Conservation (phyloP, 2,329 filamentous ascomycete species). For the Arthrobotrys pseudoclavata region DNA sequence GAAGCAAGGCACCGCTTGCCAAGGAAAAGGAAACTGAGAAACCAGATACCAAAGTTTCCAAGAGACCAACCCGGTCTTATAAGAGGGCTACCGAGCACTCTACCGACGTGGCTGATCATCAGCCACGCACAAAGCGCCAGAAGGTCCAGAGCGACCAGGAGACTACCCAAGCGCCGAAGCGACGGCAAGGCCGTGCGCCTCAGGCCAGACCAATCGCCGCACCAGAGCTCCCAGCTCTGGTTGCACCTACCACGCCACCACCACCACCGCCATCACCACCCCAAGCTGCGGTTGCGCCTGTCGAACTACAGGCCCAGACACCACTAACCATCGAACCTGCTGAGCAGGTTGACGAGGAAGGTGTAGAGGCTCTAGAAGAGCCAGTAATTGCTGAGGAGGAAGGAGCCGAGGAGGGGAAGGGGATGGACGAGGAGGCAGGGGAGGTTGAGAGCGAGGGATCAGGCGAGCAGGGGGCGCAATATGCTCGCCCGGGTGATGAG, state of each 20-base stretch:
- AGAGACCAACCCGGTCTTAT: conserved; percentile 14
- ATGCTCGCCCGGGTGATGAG: not conserved
- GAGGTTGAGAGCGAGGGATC: not conserved
- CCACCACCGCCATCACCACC: too few relatives aligned
- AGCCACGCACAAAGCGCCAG: conserved; percentile 13
- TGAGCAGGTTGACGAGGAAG: not conserved
- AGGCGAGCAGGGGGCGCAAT: conserved; percentile 9
- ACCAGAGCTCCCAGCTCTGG: not conserved
- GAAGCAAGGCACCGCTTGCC: conserved; percentile 5
- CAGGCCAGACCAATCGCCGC: not conserved
- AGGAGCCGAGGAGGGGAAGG: not conserved
- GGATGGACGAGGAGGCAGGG: not conserved
- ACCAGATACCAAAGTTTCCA: not conserved
- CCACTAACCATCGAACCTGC: too few relatives aligned
- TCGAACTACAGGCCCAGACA: not conserved
- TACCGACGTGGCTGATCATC: not conserved
- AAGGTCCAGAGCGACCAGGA: not conserved
- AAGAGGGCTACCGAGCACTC: conserved; percentile 2
- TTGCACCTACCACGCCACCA: not conserved
- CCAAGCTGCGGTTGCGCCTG: not conserved
- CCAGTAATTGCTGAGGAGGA: too few relatives aligned
- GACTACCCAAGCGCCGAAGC: not conserved
- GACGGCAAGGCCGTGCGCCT: conserved; percentile 1
- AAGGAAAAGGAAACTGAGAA: conserved; percentile 9
- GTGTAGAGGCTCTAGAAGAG: too few relatives aligned